Percentiles rank a stretch among this genome's conserved stretches.
phyloP scores from a whole-genome alignment of 2,329 filamentous ascomycete species.

The Diaporthe sp. region DNA sequence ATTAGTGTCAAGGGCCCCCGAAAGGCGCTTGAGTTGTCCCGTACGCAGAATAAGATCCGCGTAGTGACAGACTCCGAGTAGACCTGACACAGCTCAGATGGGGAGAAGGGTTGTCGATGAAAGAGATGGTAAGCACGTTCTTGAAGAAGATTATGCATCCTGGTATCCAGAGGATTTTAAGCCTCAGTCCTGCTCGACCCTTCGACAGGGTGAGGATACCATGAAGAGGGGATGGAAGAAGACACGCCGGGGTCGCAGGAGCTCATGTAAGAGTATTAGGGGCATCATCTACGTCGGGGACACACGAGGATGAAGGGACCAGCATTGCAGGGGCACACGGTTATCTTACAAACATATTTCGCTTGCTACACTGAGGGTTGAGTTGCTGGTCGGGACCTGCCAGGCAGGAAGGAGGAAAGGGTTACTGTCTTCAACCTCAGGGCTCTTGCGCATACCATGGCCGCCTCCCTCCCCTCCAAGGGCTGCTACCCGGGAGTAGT shows the following conservation, averaged over 20 bases:
- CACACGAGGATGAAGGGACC: background rate
- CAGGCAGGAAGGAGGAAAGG: constrained; percentile 24
- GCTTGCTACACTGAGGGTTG: background rate
- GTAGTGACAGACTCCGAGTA: constrained; percentile 33
- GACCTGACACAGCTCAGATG: constrained; percentile 2
- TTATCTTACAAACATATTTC: constrained; percentile 27
- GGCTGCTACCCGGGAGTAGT: background rate
- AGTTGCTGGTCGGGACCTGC: constrained; percentile 1
- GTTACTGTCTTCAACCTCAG: constrained; percentile 32
- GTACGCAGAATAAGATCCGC: constrained; percentile 37
- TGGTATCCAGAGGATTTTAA: background rate
- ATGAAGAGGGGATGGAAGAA: background rate
- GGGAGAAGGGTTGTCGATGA: background rate
- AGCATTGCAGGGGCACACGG: constrained; percentile 28
- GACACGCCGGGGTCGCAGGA: background rate
- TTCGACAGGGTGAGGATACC: background rate
- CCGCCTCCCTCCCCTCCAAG: background rate
- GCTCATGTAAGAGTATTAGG: constrained; percentile 28
- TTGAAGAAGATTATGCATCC: background rate
- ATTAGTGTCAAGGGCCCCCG: constrained; percentile 40
- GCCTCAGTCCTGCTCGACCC: background rate
- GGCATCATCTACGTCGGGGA: background rate
- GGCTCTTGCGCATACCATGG: constrained; percentile 4
- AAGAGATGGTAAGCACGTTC: no score
- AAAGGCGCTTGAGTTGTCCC: constrained; percentile 36